Percentiles rank a stretch among this genome's conserved stretches.
These are phyloP conservation scores for Dipteronia dyeriana DNA, from an alignment of 345 rosid species.

Conservation along the genomic window DNA sequence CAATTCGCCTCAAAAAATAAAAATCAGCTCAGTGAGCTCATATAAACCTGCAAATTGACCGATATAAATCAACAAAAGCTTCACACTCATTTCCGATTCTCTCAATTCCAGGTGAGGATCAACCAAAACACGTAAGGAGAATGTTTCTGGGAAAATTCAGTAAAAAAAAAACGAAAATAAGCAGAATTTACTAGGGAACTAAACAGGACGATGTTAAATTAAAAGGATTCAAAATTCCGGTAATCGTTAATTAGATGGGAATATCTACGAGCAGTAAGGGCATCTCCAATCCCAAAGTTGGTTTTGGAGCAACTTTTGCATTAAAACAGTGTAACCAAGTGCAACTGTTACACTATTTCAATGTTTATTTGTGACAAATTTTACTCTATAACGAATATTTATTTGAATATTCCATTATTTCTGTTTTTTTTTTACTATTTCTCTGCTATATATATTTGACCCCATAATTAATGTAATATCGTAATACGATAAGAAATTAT, in stretches of 20 bases:
- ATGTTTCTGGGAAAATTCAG: neutral
- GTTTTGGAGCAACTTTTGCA: no score
- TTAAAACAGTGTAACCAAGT: no score
- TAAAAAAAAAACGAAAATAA: neutral
- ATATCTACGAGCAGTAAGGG: neutral
- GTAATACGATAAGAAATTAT: no score
- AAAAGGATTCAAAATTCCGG: neutral
- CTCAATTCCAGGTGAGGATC: neutral
- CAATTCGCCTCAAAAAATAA: neutral
- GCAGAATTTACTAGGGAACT: neutral
- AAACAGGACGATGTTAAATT: neutral
- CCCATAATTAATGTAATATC: no score
- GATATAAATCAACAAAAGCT: neutral
- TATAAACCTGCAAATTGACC: neutral
- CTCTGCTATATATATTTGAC: no score
- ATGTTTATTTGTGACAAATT: no score
- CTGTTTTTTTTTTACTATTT: no score
- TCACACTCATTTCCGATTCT: neutral
- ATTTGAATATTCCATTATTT: no score
- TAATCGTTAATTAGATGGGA: neutral
- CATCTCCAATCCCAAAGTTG: no score
- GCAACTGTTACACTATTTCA: no score
- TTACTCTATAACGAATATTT: no score
- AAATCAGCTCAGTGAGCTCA: slow-evolving; percentile 4
- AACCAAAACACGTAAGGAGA: neutral